Conservation (phyloP, 148 eudicot genomes). For the Vaccinium myrtillus region DNA sequence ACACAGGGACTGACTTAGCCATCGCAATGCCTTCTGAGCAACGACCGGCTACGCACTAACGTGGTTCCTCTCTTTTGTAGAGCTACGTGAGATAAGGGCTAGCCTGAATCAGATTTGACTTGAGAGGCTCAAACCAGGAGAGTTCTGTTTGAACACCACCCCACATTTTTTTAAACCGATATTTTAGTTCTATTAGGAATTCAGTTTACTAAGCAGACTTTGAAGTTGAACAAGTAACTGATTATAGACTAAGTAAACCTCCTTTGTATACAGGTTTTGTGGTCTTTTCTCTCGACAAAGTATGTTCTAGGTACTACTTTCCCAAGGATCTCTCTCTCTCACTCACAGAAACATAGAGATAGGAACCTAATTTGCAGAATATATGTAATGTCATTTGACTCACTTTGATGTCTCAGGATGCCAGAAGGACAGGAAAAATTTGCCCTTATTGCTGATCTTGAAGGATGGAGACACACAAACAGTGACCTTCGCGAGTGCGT, state of each 20-base stretch:
- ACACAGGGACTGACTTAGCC: no score
- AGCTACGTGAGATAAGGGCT: no score
- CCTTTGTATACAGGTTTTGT: constrained; percentile 52
- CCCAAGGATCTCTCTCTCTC: background rate
- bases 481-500: constrained; percentile 66
- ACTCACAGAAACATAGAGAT: background rate
- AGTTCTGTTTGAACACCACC: no score
- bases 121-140: no score
- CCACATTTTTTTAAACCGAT: background rate
- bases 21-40: no score
- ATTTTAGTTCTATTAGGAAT: background rate
- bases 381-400: background rate
- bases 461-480: constrained; percentile 82
- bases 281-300: constrained; percentile 64
- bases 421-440: constrained; percentile 78
- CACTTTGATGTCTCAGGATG: constrained; percentile 37
- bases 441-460: constrained; percentile 48
- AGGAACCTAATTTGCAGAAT: background rate
- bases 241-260: background rate
- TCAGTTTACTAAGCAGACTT: background rate
- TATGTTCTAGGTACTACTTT: constrained; percentile 54
- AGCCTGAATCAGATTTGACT: no score
- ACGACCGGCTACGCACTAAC: no score
- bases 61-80: no score
- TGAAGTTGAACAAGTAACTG: background rate